Evolutionary conservation across 2,329 filamentous ascomycete genomes (phyloP), one percentile per base, ranked within the genome.

Genomic region (Trichoderma breve): DNA sequence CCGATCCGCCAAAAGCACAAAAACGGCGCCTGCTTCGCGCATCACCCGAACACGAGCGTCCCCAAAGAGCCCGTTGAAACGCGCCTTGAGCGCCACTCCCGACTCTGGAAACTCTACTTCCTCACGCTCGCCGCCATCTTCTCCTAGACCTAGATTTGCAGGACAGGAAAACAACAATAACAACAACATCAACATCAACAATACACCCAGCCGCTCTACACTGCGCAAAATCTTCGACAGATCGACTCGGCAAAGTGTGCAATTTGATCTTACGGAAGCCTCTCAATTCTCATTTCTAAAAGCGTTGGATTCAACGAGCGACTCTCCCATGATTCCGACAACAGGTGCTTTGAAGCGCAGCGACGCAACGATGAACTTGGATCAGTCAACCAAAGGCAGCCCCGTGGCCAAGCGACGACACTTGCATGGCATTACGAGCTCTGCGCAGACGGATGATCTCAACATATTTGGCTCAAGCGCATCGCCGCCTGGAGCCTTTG

Each of bases 341-440:
- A 90, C 92, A 6, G 97, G 95, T 79, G 95, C 95, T 6, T 84
- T 98, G 76, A 98, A 98, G 86, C 91, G 96, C 76, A 95, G 92
- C 78, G 95, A 98, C 83, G 92, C 93, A 57, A 91, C 92, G 66
- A 95, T 97, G 92, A 94, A 93, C 77, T 84, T 97, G 63, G 95
- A 97, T 77, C 92, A 93, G 74, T 86, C 90, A 32, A 91, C 88
- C 76, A 86, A 92, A 71, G 93, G 93, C 76, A 98, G 93, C 78
- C 95, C 96, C 0, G 93, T 95, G 73, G 93, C 95, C 61, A 98
- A 98, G 85, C 89, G 96, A 75, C 90, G 96, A 77, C 98, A 95
- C 82, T 83, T 97, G 76, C 93, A 97, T 80, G 92, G 92, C 64
- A 88, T 90, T 57, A 86, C 91, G n/a, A 88, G 83, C 75, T 85